Conservation (phyloP, 164 flowering plant genomes). For the Annona squamosa region DNA sequence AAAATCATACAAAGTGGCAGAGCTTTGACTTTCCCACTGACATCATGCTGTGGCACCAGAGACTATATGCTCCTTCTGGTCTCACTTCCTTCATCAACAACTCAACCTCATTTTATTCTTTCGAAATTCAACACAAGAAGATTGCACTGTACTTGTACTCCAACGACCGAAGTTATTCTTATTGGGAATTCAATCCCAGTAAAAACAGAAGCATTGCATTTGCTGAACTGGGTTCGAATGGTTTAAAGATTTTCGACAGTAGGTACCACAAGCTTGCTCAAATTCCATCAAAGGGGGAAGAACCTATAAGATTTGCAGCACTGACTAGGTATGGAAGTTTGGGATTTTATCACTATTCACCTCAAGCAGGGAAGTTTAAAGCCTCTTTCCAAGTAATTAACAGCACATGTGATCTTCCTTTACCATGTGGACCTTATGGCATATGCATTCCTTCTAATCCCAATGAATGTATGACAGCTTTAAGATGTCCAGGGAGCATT, state of each 20-base stretch:
- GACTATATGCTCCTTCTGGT: constrained; percentile 41
- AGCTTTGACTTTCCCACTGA: constrained; percentile 82
- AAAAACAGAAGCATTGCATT: constrained; percentile 37
- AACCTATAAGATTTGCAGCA: constrained; percentile 53
- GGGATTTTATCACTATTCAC: constrained; percentile 56
- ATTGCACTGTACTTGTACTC: constrained; percentile 52
- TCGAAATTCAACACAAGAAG: constrained; percentile 51
- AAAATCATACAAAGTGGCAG: constrained; percentile 64
- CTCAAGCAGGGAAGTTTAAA: constrained; percentile 37
- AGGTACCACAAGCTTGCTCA: constrained; percentile 34
- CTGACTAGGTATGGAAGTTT: constrained; percentile 56
- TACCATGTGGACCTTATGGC: constrained; percentile 61
- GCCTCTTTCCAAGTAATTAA: constrained; percentile 55
- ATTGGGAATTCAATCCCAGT: constrained; percentile 71
- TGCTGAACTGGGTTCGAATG: constrained; percentile 38
- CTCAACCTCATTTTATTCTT: constrained; percentile 42
- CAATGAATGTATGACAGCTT: constrained; percentile 51
- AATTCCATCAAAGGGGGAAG: constrained; percentile 20
- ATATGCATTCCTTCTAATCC: constrained; percentile 53
- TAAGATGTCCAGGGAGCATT: neutral
- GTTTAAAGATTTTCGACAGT: constrained; percentile 46
- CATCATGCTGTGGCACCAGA: constrained; percentile 66
- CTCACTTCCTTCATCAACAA: constrained; percentile 47
- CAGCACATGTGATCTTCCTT: constrained; percentile 71
- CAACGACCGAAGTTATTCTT: constrained; percentile 49